These are phyloP conservation scores for Pseudogymnoascus sp. DNA, from an alignment of 2,329 filamentous ascomycete genomes.

Conservation along the genomic window DNA sequence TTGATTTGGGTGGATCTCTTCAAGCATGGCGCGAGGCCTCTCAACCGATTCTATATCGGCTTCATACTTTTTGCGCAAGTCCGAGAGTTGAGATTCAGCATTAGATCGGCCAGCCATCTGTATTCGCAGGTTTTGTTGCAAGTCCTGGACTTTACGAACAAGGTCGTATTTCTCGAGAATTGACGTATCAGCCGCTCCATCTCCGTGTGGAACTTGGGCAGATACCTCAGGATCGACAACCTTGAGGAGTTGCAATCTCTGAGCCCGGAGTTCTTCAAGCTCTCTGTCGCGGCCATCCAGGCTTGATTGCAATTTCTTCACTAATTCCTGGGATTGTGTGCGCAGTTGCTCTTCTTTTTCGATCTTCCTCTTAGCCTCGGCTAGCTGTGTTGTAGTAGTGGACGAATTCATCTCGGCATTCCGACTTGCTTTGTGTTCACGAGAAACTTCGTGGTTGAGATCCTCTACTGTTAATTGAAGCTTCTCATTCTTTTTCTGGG, in stretches of 20 bases:
- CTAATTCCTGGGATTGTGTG: slow-evolving; percentile 77
- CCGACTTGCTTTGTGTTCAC: slow-evolving; percentile 82
- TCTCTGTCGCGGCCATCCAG: slow-evolving; percentile 77
- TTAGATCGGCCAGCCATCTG: slow-evolving; percentile 74
- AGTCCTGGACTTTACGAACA: slow-evolving; percentile 75
- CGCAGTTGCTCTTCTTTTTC: slow-evolving; percentile 86
- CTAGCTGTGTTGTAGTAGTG: slow-evolving; percentile 71
- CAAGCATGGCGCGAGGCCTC: slow-evolving; percentile 65
- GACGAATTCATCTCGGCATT: slow-evolving; percentile 87
- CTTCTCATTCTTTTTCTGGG: slow-evolving; percentile 95
- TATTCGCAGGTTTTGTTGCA: slow-evolving; percentile 81
- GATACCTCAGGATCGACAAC: slow-evolving; percentile 70
- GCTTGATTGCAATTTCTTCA: slow-evolving; percentile 70
- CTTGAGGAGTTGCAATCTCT: slow-evolving; percentile 76
- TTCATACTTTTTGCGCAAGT: slow-evolving; percentile 66
- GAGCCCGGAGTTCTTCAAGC: slow-evolving; percentile 69
- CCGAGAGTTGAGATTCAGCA: slow-evolving; percentile 75
- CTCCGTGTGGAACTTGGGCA: slow-evolving; percentile 44
- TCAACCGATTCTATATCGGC: slow-evolving; percentile 61
- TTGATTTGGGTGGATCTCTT: slow-evolving; percentile 84
- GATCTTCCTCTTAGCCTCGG: slow-evolving; percentile 80
- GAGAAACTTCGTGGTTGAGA: slow-evolving; percentile 81
- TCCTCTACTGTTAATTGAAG: slow-evolving; percentile 83
- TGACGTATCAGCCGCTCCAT: slow-evolving; percentile 44
- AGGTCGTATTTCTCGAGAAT: slow-evolving; percentile 71